Evolutionary conservation across 257 asterid genomes (phyloP).

Genomic region (Nemophila menziesii): DNA sequence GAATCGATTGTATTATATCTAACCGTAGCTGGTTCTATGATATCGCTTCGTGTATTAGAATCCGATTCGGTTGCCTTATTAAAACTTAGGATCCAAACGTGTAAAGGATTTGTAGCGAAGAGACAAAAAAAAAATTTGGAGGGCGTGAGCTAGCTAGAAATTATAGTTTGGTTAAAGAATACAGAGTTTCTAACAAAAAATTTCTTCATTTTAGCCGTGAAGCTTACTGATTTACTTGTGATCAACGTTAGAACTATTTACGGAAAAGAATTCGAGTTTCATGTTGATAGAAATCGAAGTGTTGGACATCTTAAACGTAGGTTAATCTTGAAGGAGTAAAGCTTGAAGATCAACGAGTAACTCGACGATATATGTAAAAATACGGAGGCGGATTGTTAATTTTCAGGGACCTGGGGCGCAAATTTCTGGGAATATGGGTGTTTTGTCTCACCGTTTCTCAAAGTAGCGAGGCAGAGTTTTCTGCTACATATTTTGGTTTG

Average conservation of each 20-base stretch:
- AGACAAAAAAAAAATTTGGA: slow-evolving; percentile 55
- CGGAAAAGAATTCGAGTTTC: slow-evolving; percentile 51
- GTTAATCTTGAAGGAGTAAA: slow-evolving; percentile 43
- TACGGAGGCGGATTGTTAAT: slow-evolving; percentile 41
- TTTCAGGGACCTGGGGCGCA: no score
- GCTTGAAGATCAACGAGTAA: slow-evolving; percentile 34
- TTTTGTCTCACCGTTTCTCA: no score
- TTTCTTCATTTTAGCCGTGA: slow-evolving; percentile 53
- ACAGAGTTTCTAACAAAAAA: slow-evolving; percentile 59
- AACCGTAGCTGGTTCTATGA: slow-evolving; percentile 41
- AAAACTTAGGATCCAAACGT: slow-evolving; percentile 58
- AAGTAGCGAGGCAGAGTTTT: no score
- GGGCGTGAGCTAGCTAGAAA: slow-evolving; percentile 63
- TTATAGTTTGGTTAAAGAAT: slow-evolving; percentile 44
- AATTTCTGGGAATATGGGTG: no score
- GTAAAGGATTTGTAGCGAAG: slow-evolving; percentile 56
- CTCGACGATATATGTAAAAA: slow-evolving; percentile 32
- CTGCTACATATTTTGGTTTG: no score
- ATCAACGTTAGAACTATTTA: slow-evolving; percentile 45
- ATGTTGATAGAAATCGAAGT: slow-evolving; percentile 53
- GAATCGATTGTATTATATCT: slow-evolving; percentile 47
- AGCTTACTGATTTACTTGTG: slow-evolving; percentile 43
- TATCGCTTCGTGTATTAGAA: slow-evolving; percentile 57
- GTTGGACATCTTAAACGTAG: slow-evolving; percentile 56
- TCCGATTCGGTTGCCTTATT: slow-evolving; percentile 69